These are phyloP conservation scores for Pseudocercospora ulei DNA, from an alignment of 2,329 filamentous ascomycete genomes.

Conservation along the genomic window DNA sequence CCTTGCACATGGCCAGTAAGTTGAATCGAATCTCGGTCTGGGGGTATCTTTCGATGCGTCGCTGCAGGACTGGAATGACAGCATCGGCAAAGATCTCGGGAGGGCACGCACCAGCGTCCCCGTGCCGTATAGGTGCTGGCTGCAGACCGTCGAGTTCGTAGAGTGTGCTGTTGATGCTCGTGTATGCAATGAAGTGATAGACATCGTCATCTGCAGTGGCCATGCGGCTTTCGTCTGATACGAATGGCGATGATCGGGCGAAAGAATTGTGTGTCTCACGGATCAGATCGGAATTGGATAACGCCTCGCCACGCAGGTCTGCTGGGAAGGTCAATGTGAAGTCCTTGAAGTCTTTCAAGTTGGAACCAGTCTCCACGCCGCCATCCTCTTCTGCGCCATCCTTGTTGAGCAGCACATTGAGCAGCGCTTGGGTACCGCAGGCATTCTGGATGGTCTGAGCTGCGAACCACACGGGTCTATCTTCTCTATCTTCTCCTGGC, in stretches of 20 bases:
- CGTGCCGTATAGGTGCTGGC: slow-evolving; percentile 83
- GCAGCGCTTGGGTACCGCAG: slow-evolving; percentile 88
- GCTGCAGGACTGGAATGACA: slow-evolving; percentile 78
- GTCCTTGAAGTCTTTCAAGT: slow-evolving; percentile 69
- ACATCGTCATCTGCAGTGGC: slow-evolving; percentile 73
- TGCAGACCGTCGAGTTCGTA: slow-evolving; percentile 96
- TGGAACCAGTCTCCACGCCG: slow-evolving; percentile 60
- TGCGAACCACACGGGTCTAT: slow-evolving; percentile 70
- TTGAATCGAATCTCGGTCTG: slow-evolving; percentile 89
- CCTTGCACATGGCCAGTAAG: slow-evolving; percentile 80
- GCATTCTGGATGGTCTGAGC: slow-evolving; percentile 97
- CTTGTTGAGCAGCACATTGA: slow-evolving; percentile 86
- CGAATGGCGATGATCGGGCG: slow-evolving; percentile 77
- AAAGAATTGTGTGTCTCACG: slow-evolving; percentile 76
- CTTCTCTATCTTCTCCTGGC: slow-evolving; percentile 21
- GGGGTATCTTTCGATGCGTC: slow-evolving; percentile 76
- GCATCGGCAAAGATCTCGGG: slow-evolving; percentile 63
- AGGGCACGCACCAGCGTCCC: slow-evolving; percentile 56
- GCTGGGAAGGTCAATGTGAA: slow-evolving; percentile 75
- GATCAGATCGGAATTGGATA: slow-evolving; percentile 55
- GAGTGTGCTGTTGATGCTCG: slow-evolving; percentile 63
- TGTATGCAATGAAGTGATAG: slow-evolving; percentile 97
- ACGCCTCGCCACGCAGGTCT: slow-evolving; percentile 56
- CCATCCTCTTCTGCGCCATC: slow-evolving; percentile 29
- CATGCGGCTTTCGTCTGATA: slow-evolving; percentile 72